phyloP scores from a whole-genome alignment of 2,329 filamentous ascomycete genomes.

The Coleophoma cylindrospora region DNA sequence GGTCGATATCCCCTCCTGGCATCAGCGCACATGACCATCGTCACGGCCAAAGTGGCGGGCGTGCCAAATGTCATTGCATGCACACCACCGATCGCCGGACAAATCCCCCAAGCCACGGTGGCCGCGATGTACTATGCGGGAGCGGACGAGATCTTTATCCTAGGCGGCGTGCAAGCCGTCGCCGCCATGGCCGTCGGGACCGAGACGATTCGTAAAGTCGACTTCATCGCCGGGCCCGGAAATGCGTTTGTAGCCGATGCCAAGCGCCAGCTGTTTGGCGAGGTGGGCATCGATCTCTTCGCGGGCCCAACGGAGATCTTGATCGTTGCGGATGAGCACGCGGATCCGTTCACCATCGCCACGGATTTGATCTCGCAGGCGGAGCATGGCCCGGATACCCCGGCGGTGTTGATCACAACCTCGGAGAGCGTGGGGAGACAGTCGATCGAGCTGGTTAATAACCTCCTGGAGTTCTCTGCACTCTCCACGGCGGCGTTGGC shows the following conservation, averaged over 20 bases:
- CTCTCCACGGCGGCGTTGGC: conserved; percentile 39
- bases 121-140: conserved; percentile 45
- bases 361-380: conserved; percentile 43
- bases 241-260: conserved; percentile 51
- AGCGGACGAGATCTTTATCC: conserved; percentile 44
- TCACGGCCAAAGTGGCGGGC: conserved; percentile 49
- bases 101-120: conserved; percentile 42
- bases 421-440: conserved; percentile 32
- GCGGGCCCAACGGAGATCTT: conserved; percentile 49
- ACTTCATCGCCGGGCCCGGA: conserved; percentile 47
- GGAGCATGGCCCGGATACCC: conserved; percentile 47
- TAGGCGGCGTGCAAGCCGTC: conserved; percentile 47
- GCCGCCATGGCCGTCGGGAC: conserved; percentile 47
- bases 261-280: conserved; percentile 47
- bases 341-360: conserved; percentile 39
- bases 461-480: conserved; percentile 27
- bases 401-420: conserved; percentile 44
- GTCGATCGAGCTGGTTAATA: conserved; percentile 31
- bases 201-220: conserved; percentile 39
- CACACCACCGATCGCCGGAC: conserved; percentile 44
- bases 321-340: conserved; percentile 41
- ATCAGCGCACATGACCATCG: conserved; percentile 49
- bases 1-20: conserved; percentile 48
- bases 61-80: conserved; percentile 44
- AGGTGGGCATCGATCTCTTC: conserved; percentile 48